Percentiles rank a stretch among this genome's conserved stretches.
Evolutionary conservation across 179 eudicot genomes (phyloP).

Genomic region (Nepenthes alata): DNA sequence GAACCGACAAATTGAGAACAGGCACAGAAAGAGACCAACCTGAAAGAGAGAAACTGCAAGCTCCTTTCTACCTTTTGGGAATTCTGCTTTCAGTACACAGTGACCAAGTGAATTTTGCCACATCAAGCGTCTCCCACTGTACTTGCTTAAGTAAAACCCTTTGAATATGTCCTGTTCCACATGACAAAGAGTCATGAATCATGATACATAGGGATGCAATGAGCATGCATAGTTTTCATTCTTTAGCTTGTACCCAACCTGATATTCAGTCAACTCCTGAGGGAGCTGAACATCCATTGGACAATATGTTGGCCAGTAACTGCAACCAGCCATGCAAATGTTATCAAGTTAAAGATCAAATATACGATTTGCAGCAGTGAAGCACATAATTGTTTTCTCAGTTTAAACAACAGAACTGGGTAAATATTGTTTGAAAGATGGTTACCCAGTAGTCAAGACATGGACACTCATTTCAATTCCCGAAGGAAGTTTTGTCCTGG

Average conservation of each 20-base stretch:
- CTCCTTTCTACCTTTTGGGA: constrained; percentile 88
- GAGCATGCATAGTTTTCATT: not conserved
- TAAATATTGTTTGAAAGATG: too few relatives aligned
- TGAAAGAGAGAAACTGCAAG: constrained; percentile 95
- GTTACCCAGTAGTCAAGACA: constrained; percentile 87
- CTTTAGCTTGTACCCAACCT: constrained; percentile 37
- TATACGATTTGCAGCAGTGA: not conserved
- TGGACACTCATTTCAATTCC: constrained; percentile 99
- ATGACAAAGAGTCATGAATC: not conserved
- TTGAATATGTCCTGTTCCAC: constrained; percentile 75
- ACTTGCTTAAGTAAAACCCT: constrained; percentile 89
- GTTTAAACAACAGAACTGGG: too few relatives aligned
- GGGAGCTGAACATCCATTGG: constrained; percentile 98
- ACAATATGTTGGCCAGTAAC: constrained; percentile 99
- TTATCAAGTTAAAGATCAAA: not conserved
- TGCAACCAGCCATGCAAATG: constrained; percentile 22
- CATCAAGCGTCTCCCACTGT: constrained; percentile 95
- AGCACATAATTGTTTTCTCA: too few relatives aligned
- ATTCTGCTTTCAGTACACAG: constrained; percentile 83
- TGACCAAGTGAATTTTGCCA: constrained; percentile 98
- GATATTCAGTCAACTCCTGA: constrained; percentile 85
- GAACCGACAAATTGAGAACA: constrained; percentile 3
- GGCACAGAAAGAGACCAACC: constrained; percentile 33
- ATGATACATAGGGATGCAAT: not conserved
- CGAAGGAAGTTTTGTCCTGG: constrained; percentile 89